Evolutionary conservation across 805 yeast genomes (phyloP).

Genomic region (Saccharomycopsis vini): DNA sequence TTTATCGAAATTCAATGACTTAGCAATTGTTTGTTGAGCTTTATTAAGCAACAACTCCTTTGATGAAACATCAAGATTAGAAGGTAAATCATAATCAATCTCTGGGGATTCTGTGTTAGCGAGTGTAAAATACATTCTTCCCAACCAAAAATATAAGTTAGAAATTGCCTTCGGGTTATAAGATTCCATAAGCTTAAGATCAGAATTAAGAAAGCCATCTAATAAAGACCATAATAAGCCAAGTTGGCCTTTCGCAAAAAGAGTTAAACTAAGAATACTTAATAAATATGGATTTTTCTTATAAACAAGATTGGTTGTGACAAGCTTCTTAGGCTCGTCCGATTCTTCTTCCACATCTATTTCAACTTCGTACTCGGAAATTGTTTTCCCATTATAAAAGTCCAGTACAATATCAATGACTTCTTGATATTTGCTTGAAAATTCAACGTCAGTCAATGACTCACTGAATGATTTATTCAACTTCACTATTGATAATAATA

Average conservation of each 20-base stretch:
- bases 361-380: background rate
- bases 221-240: conserved; percentile 48
- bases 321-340: background rate
- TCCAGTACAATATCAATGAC: conserved; percentile 37
- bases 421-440: conserved; percentile 46
- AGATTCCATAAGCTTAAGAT: conserved; percentile 22
- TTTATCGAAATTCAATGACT: conserved; percentile 57
- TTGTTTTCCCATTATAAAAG: conserved; percentile 6
- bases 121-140: conserved; percentile 52
- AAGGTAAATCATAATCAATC: background rate
- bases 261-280: conserved; percentile 58
- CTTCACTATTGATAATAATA: conserved; percentile 57
- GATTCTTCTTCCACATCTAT: background rate
- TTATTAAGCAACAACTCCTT: conserved; percentile 28
- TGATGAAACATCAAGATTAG: background rate
- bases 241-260: conserved; percentile 59
- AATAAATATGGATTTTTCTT: conserved; percentile 53
- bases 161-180: conserved; percentile 37
- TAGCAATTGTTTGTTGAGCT: conserved; percentile 66
- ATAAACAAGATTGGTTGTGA: conserved; percentile 29
- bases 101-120: background rate
- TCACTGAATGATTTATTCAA: conserved; percentile 54
- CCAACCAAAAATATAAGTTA: conserved; percentile 78
- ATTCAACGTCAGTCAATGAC: conserved; percentile 52
- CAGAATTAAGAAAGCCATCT: conserved; percentile 30